Conservation (phyloP, 345 rosid genomes). For the Citrus inodora region DNA sequence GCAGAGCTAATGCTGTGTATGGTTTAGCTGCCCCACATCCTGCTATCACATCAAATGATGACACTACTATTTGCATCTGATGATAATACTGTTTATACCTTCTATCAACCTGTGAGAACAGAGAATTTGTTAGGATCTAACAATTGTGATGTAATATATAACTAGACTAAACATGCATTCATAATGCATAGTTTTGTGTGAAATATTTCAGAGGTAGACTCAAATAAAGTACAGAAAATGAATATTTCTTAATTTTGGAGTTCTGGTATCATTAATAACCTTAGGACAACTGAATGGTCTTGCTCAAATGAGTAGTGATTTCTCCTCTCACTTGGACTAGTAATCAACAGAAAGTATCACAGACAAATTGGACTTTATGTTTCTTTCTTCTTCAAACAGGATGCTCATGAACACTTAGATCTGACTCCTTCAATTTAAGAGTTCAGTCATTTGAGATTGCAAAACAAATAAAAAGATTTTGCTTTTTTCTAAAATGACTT, state of each 20-base stretch:
- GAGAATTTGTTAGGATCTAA: background rate
- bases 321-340: background rate
- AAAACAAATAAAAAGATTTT: background rate
- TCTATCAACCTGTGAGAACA: slow-evolving; percentile 69
- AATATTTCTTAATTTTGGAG: background rate
- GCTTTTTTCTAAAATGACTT: background rate
- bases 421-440: background rate
- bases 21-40: slow-evolving; percentile 91
- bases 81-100: slow-evolving; percentile 92
- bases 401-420: background rate
- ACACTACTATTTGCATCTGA: slow-evolving; percentile 94
- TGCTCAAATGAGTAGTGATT: background rate
- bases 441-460: background rate
- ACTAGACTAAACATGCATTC: background rate
- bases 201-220: background rate
- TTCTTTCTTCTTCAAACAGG: background rate
- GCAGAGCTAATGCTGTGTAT: slow-evolving; percentile 84
- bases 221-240: background rate
- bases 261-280: background rate
- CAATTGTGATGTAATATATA: background rate
- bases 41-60: slow-evolving; percentile 85
- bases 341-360: background rate
- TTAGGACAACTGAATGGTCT: background rate
- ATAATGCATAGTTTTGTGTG: background rate
- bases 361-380: background rate